Conservation (phyloP, 495 filamentous ascomycete species). For the Filosporella fistucella region DNA sequence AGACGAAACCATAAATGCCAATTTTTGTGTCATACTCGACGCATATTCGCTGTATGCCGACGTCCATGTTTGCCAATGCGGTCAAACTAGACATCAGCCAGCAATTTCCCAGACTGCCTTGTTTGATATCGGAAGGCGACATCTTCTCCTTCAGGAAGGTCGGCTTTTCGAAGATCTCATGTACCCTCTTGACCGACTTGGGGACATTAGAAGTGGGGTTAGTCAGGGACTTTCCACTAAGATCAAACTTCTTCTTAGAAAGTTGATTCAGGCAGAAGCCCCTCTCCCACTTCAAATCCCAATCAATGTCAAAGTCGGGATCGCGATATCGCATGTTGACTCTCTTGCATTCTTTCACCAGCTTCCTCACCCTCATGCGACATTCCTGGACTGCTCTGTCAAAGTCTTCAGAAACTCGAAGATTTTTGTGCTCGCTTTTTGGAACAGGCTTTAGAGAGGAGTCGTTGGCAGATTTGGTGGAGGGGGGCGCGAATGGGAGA, state of each 20-base stretch:
- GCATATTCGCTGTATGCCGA: conserved; percentile 73
- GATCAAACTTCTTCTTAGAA: not conserved
- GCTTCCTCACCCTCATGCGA: conserved; percentile 68
- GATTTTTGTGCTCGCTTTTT: not conserved
- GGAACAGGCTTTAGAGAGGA: conserved; percentile 33
- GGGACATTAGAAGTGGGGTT: conserved; percentile 27
- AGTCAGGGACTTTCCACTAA: not conserved
- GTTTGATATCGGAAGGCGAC: conserved; percentile 75
- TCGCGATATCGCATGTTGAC: conserved; percentile 88
- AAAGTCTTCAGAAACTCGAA: conserved; percentile 34
- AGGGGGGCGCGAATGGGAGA: conserved; percentile 6
- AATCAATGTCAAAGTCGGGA: conserved; percentile 64
- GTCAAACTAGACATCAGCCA: conserved; percentile 67
- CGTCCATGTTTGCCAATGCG: conserved; percentile 72
- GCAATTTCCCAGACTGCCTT: conserved; percentile 78
- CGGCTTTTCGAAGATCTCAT: conserved; percentile 86
- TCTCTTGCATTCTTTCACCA: conserved; percentile 72
- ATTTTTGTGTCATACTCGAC: conserved; percentile 73
- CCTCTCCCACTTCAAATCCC: conserved; percentile 5
- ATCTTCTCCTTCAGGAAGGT: conserved; percentile 84
- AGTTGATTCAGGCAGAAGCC: conserved; percentile 1
- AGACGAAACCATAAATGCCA: conserved; percentile 92
- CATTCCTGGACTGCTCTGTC: conserved; percentile 67
- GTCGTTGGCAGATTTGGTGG: not conserved
- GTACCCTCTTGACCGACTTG: conserved; percentile 57